Conservation (phyloP, 352 stramenopile genomes). For the Phytophthora pisi region DNA sequence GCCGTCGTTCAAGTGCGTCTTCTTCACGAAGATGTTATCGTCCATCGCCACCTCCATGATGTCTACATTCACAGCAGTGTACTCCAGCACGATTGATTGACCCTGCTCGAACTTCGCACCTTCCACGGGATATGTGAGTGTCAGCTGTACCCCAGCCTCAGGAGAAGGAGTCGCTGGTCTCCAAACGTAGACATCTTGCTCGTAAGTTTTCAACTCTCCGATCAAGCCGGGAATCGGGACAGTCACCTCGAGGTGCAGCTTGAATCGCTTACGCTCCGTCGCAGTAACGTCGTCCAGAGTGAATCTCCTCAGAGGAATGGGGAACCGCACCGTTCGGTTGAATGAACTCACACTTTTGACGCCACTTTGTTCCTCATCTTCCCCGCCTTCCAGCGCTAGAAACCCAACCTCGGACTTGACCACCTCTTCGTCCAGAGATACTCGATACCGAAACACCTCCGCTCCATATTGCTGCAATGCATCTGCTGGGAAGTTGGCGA, state of each 20-base stretch:
- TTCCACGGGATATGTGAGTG: conserved; percentile 35
- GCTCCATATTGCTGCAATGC: conserved; percentile 44
- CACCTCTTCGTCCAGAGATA: conserved; percentile 43
- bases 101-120: conserved; percentile 23
- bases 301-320: conserved; percentile 44
- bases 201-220: conserved; percentile 36
- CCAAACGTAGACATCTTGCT: conserved; percentile 28
- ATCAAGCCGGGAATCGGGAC: conserved; percentile 26
- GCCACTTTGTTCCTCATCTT: background rate
- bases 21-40: conserved; percentile 29
- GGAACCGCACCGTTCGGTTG: conserved; percentile 43
- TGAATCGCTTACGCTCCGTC: conserved; percentile 7
- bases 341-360: conserved; percentile 10
- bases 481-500: conserved; percentile 44
- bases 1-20: conserved; percentile 41
- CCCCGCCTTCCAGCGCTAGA: conserved; percentile 16
- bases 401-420: conserved; percentile 48
- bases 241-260: conserved; percentile 28
- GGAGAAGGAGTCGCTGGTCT: conserved; percentile 12
- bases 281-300: background rate
- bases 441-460: conserved; percentile 52
- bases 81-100: conserved; percentile 45
- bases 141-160: conserved; percentile 18
- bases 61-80: conserved; percentile 42
- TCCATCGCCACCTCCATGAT: conserved; percentile 42